Percentiles rank a stretch among this genome's conserved stretches.
Conservation (phyloP, 1,284 basidiomycete genomes). For the Mycena sp. region DNA sequence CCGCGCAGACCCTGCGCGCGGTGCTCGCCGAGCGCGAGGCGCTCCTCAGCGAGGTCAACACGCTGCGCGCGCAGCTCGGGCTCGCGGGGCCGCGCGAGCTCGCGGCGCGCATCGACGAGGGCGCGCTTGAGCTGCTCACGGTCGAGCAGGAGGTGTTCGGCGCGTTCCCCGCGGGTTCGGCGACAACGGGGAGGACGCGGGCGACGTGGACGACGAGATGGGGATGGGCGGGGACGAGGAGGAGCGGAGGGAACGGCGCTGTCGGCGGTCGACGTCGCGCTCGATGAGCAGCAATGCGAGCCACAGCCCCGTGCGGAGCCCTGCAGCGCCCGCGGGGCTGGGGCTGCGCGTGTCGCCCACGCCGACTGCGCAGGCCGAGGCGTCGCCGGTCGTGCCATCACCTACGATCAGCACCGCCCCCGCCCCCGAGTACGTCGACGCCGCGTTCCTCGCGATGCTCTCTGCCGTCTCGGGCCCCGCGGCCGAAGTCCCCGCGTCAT, state of each 20-base stretch:
- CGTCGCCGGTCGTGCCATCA: too few species aligned
- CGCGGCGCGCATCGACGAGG: not conserved
- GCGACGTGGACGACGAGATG: not conserved
- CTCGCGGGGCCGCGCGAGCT: not conserved
- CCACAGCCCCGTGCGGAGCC: not conserved
- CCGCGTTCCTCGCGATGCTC: too few species aligned
- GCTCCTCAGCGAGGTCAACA: not conserved
- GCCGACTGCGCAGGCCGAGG: not conserved
- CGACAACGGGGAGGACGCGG: not conserved
- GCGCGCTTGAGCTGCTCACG: not conserved
- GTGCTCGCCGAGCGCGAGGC: not conserved
- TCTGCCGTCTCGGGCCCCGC: too few species aligned
- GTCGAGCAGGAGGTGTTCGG: constrained; percentile 13
- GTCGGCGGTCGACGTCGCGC: not conserved
- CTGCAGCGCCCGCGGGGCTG: not conserved
- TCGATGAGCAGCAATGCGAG: not conserved
- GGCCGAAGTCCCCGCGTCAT: too few species aligned
- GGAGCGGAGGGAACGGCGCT: not conserved
- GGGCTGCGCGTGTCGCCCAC: not conserved
- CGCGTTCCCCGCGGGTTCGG: constrained; percentile 9
- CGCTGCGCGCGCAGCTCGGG: not conserved
- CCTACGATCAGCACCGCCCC: too few species aligned
- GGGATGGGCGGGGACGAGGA: not conserved
- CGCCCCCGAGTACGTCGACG: too few species aligned
- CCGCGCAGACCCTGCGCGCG: not conserved